Evolutionary conservation across 208 protist species (phyloP), one percentile per base, ranked within the genome.

Genomic region (Naegleria lovaniensis): DNA sequence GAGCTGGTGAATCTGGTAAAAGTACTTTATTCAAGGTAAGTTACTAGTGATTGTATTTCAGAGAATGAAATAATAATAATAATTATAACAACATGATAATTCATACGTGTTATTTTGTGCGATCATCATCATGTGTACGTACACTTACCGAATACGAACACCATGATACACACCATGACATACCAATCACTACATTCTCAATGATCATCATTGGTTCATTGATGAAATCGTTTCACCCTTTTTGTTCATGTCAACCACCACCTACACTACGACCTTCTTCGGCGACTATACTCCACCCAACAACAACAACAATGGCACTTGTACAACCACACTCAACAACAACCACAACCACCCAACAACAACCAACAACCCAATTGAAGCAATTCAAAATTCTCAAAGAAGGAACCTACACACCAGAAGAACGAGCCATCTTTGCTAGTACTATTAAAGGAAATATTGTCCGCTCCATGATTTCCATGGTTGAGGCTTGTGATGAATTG

Each of bases 1-100:
- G 93, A 16, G 90, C 94, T 51, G 94, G 93, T 43, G 94, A 95
- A 90, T 95, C 93, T 40, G 94, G 94, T 38, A 90, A 95, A 92
- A 91, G 67, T 11, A 95, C 94, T n/a, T 91, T 95, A 43, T 91
- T 93, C 88, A 95, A 95, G 67, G 67, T 79, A 36, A 36, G 67
- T 79, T 58, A 19, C 5, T 58, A 19, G 51, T 58, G 51, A 58
- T 19, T 19, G 51, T 15, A 19, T 15, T 58, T 19, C 9, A 58
- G 9, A 19, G 15, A 58, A 58, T 15, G 51, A 19, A 19, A 58
- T 58, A 58, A n/a, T n/a, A n/a, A n/a, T n/a, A n/a, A n/a, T n/a
- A n/a, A n/a, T n/a, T n/a, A n/a, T n/a, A n/a, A n/a, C 51, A 15
- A 58, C 5, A 58, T 58, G 9, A 58, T 58, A 5, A 19, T 19